These are phyloP conservation scores for Boletus sensibilis DNA, from an alignment of 768 basidiomycete genomes.

Conservation along the genomic window DNA sequence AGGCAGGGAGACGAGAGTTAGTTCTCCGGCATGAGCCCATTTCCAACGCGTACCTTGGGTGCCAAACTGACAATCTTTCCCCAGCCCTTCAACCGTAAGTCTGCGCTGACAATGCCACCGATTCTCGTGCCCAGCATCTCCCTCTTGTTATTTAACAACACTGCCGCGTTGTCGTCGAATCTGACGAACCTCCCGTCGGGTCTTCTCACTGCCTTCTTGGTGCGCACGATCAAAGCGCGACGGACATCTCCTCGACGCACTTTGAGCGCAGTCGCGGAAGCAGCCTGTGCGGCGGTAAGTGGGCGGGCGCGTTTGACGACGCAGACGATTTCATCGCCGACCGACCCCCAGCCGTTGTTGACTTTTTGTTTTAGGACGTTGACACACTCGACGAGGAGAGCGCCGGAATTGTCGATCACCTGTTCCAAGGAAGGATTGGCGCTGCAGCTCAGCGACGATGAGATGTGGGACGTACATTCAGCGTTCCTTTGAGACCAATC, in stretches of 20 bases:
- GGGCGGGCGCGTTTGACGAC: constrained; percentile 92
- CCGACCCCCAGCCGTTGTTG: constrained; percentile 89
- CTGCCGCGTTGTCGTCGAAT: constrained; percentile 97
- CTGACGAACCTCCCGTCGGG: constrained; percentile 85
- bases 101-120: constrained; percentile 89
- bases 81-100: constrained; percentile 90
- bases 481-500: constrained; percentile 93
- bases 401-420: constrained; percentile 98
- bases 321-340: constrained; percentile 95
- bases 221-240: constrained; percentile 93
- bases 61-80: constrained; percentile 90
- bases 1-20: not conserved
- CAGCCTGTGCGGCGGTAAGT: constrained; percentile 60
- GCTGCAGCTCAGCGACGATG: not conserved
- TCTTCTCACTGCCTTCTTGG: constrained; percentile 79
- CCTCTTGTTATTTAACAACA: constrained; percentile 90
- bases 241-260: constrained; percentile 92
- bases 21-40: not conserved
- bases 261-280: constrained; percentile 79
- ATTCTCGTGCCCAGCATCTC: constrained; percentile 96
- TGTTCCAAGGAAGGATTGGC: constrained; percentile 28
- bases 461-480: constrained; percentile 59
- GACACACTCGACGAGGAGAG: constrained; percentile 91
- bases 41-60: constrained; percentile 61
- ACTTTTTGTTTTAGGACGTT: constrained; percentile 96